These are phyloP conservation scores for Colletotrichum trifolii DNA, from an alignment of 2,329 filamentous ascomycete species.

Conservation along the genomic window DNA sequence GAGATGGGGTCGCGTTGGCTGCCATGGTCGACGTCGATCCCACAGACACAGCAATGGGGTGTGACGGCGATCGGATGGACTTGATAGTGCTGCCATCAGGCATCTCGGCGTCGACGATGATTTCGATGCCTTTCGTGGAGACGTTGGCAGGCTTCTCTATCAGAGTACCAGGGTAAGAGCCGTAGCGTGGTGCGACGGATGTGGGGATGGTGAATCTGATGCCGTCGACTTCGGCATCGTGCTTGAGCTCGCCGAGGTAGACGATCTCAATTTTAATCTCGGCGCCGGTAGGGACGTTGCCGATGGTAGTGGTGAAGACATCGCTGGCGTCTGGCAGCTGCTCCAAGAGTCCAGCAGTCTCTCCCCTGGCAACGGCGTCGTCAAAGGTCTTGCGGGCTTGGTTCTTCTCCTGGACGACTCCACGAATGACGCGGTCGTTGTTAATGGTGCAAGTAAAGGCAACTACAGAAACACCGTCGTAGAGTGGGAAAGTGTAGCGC, in stretches of 20 bases:
- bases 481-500: slow-evolving; percentile 77
- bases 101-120: slow-evolving; percentile 56
- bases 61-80: slow-evolving; percentile 73
- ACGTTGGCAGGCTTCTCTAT: slow-evolving; percentile 39
- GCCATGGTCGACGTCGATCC: slow-evolving; percentile 63
- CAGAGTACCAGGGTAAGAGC: slow-evolving; percentile 52
- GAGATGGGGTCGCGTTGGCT: slow-evolving; percentile 58
- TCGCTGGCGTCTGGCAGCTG: slow-evolving; percentile 70
- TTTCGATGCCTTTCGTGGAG: slow-evolving; percentile 36
- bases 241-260: slow-evolving; percentile 78
- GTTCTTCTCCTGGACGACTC: slow-evolving; percentile 74
- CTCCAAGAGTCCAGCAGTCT: slow-evolving; percentile 74
- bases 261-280: slow-evolving; percentile 70
- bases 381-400: slow-evolving; percentile 70
- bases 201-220: slow-evolving; percentile 77
- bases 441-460: slow-evolving; percentile 71
- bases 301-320: slow-evolving; percentile 75
- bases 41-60: slow-evolving; percentile 73
- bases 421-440: slow-evolving; percentile 68
- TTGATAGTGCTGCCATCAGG: slow-evolving; percentile 66
- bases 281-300: slow-evolving; percentile 71
- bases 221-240: slow-evolving; percentile 75
- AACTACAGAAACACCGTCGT: slow-evolving; percentile 77
- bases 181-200: slow-evolving; percentile 74
- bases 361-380: slow-evolving; percentile 65